Evolutionary conservation across 805 yeast species (phyloP).

Genomic region (Ogataea ganodermae): DNA sequence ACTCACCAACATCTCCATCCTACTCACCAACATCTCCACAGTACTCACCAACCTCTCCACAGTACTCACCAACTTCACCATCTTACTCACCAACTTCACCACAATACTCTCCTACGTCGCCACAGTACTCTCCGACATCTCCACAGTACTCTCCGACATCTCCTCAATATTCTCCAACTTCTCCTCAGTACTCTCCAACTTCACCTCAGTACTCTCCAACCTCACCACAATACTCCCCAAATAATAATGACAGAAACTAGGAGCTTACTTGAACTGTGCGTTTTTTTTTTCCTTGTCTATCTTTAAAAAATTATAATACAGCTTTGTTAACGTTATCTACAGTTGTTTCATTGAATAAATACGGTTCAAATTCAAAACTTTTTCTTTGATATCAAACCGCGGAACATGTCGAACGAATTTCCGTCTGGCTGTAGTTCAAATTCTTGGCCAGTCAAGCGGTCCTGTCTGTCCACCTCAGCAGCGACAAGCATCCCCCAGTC

Average conservation of each 20-base stretch:
- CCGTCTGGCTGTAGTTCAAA: slow-evolving; percentile 94
- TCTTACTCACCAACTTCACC: slow-evolving; percentile 79
- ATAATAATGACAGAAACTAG: slow-evolving; percentile 23
- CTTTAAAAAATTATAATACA: slow-evolving; percentile 19
- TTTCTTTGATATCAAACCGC: slow-evolving; percentile 76
- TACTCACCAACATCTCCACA: slow-evolving; percentile 80
- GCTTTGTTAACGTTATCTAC: slow-evolving; percentile 7
- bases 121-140: slow-evolving; percentile 66
- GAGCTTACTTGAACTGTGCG: slow-evolving; percentile 14
- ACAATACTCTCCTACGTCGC: slow-evolving; percentile 70
- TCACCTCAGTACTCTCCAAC: slow-evolving; percentile 67
- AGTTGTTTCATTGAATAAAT: not conserved
- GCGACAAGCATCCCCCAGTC: slow-evolving; percentile 86
- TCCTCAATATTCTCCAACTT: slow-evolving; percentile 76
- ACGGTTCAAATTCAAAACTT: slow-evolving; percentile 16
- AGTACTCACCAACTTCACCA: slow-evolving; percentile 76
- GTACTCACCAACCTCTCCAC: slow-evolving; percentile 80
- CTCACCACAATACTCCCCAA: slow-evolving; percentile 74
- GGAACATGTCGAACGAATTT: slow-evolving; percentile 93
- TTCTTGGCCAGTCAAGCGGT: slow-evolving; percentile 51
- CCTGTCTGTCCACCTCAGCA: slow-evolving; percentile 55
- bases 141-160: slow-evolving; percentile 71
- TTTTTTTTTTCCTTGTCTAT: slow-evolving; percentile 21
- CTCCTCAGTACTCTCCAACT: slow-evolving; percentile 75
- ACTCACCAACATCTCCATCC: slow-evolving; percentile 72